Conservation (phyloP, 371 early-diverging fungal genomes). For the Rhizomucor miehei region DNA sequence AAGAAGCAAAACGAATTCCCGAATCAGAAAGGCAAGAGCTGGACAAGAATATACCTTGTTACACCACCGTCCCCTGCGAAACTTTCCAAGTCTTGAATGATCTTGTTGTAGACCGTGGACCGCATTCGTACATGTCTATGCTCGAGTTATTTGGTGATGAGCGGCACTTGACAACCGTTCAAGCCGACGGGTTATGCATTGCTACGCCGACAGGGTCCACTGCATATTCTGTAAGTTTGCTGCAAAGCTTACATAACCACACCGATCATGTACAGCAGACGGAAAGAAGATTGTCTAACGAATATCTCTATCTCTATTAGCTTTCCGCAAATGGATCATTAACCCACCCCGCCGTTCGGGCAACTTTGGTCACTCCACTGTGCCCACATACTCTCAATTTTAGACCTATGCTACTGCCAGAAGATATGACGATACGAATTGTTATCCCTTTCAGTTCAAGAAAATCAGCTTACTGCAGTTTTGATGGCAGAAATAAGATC, state of each 20-base stretch:
- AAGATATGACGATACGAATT: slow-evolving; percentile 75
- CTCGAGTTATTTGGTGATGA: slow-evolving; percentile 91
- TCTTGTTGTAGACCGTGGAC: slow-evolving; percentile 84
- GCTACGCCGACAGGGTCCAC: slow-evolving; percentile 96
- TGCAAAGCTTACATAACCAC: neutral
- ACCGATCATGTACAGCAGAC: neutral
- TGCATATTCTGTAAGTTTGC: slow-evolving; percentile 80
- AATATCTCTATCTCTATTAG: too few relatives aligned
- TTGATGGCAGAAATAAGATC: slow-evolving; percentile 87
- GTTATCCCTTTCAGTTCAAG: slow-evolving; percentile 70
- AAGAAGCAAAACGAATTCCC: neutral
- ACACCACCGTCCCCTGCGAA: slow-evolving; percentile 36
- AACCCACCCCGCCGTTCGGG: slow-evolving; percentile 92
- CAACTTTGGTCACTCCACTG: slow-evolving; percentile 90
- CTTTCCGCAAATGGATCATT: slow-evolving; percentile 91
- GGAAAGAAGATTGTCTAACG: neutral
- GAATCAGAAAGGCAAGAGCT: slow-evolving; percentile 3
- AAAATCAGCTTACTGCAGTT: slow-evolving; percentile 75
- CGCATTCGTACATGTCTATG: slow-evolving; percentile 82
- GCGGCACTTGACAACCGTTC: slow-evolving; percentile 77
- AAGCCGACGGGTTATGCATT: slow-evolving; percentile 89
- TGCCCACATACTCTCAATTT: slow-evolving; percentile 94
- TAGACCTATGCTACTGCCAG: slow-evolving; percentile 92
- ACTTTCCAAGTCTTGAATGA: slow-evolving; percentile 73
- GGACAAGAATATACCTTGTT: slow-evolving; percentile 26